phyloP scores from a whole-genome alignment of 225 moss, liverwort and hornwort genomes.

The Takakia lepidozioides region DNA sequence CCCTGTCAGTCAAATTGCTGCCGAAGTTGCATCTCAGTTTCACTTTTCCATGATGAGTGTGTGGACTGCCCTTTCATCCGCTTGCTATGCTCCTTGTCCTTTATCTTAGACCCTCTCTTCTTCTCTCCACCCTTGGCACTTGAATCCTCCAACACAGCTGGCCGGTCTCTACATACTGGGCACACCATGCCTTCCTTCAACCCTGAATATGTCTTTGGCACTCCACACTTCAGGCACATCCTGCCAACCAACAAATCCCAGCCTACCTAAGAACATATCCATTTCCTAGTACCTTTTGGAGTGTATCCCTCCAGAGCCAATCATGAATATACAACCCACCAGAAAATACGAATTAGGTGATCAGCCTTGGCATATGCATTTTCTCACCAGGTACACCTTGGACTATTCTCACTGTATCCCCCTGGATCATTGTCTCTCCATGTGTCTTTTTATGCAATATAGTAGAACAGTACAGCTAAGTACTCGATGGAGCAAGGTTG shows the following conservation, averaged over 20 bases:
- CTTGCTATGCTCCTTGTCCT: constrained; percentile 92
- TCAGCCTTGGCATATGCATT: too few species aligned
- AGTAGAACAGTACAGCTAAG: too few species aligned
- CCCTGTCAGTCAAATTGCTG: constrained; percentile 81
- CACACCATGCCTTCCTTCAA: constrained; percentile 62
- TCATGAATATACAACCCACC: too few species aligned
- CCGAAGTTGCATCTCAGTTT: constrained; percentile 94
- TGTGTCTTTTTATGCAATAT: too few species aligned
- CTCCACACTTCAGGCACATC: constrained; percentile 59
- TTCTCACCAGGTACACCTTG: too few species aligned
- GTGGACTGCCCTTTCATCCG: constrained; percentile 97
- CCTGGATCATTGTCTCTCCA: too few species aligned
- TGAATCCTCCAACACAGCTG: constrained; percentile 18
- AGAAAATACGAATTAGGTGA: too few species aligned
- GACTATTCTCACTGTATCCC: too few species aligned
- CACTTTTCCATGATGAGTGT: constrained; percentile 93
- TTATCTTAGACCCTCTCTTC: constrained; percentile 66
- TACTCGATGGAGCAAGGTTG: too few species aligned
- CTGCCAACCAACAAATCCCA: constrained; percentile 21
- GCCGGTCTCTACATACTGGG: constrained; percentile 60
- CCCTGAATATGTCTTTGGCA: constrained; percentile 66
- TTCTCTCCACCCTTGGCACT: constrained; percentile 36
- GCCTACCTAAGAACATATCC: too few species aligned
- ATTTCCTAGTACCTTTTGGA: too few species aligned
- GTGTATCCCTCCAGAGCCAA: too few species aligned